A percentile compares a stretch with the other conserved stretches of the same genome.
phyloP scores from a whole-genome alignment of 768 basidiomycete species.

The Macrolepiota albuminosa region DNA sequence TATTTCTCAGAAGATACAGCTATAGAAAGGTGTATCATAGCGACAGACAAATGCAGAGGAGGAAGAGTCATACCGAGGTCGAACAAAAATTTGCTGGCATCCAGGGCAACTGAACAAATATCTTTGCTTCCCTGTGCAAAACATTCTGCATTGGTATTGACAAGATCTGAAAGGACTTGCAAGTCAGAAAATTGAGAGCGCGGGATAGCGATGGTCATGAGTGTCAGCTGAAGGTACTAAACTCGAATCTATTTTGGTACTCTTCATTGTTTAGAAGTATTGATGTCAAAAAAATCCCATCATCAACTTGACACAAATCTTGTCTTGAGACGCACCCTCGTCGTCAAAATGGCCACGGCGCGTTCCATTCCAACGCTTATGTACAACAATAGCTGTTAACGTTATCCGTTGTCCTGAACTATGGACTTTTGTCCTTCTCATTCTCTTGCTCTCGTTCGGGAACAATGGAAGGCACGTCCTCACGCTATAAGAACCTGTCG shows the following conservation, averaged over 20 bases:
- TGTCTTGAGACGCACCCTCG: neutral
- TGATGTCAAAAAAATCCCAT: slow-evolving; percentile 4
- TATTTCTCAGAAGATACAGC: slow-evolving; percentile 62
- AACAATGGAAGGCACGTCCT: slow-evolving; percentile 4
- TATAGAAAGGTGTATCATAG: slow-evolving; percentile 22
- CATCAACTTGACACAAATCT: neutral
- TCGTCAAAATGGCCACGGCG: neutral
- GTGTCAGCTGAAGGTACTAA: neutral
- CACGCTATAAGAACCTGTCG: slow-evolving; percentile 2
- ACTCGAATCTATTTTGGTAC: neutral
- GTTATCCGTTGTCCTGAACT: neutral
- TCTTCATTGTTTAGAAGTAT: slow-evolving; percentile 7
- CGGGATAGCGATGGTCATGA: neutral
- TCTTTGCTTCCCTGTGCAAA: slow-evolving; percentile 51
- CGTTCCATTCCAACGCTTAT: slow-evolving; percentile 7
- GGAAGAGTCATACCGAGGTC: slow-evolving; percentile 54
- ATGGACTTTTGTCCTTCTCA: neutral
- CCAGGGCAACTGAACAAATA: slow-evolving; percentile 53
- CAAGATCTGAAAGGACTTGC: slow-evolving; percentile 43
- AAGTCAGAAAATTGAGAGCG: slow-evolving; percentile 30
- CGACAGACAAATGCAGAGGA: slow-evolving; percentile 1
- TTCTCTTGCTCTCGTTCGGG: slow-evolving; percentile 1
- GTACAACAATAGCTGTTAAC: slow-evolving; percentile 6
- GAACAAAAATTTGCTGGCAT: slow-evolving; percentile 71
- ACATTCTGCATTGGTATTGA: slow-evolving; percentile 50